Base-by-base conservation (phyloP, 345 rosid genomes). In the Cardamine resedifolia region DNA sequence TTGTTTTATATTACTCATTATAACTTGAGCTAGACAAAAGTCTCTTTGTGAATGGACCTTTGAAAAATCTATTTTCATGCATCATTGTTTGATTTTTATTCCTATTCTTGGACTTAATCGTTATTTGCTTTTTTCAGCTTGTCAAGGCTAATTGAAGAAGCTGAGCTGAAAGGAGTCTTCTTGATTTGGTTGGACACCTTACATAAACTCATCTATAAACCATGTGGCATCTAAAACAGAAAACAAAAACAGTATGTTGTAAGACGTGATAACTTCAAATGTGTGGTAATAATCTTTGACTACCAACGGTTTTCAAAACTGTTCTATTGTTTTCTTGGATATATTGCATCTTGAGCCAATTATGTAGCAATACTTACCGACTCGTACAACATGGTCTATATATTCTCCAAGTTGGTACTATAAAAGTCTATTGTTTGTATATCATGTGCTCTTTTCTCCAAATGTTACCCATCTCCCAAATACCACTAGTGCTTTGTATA, bases 201-300 rank as follows among this genome's bases (percentile, higher is more conserved):
- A 6, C 45, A 39, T 45, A 45, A 64, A 44, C 41, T 18, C 41
- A 63, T n/a, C 51, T 41, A 28, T 33, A 2, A 18, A 57, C 20
- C 48, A 39, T 39, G 33, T 39, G 14, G 31, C 31, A 34, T 27
- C 55, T 64, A 64, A 21, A 18, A 12, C 24, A 23, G 24, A 23
- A 3, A 10, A 34, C 12, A 60, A 67, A 52, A n/a, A n/a, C n/a
- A n/a, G 7, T 51, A 18, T 58, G 36, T n/a, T 58, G 36, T 58
- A 47, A 33, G 21, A 20, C 47, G 15, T 65, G 4, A 65, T 21
- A 48, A 65, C 14, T 15, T 21, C 33, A 65, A 49, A 4, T 21
- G 15, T 49, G 58, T 65, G 58, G 70, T 65, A 65, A 48, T 65
- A 64, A 65, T 49, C n/a, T 1, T 28, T 45, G 31, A 34, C 34